phyloP scores from a whole-genome alignment of 495 filamentous ascomycete species.

The Xylaria sp. region DNA sequence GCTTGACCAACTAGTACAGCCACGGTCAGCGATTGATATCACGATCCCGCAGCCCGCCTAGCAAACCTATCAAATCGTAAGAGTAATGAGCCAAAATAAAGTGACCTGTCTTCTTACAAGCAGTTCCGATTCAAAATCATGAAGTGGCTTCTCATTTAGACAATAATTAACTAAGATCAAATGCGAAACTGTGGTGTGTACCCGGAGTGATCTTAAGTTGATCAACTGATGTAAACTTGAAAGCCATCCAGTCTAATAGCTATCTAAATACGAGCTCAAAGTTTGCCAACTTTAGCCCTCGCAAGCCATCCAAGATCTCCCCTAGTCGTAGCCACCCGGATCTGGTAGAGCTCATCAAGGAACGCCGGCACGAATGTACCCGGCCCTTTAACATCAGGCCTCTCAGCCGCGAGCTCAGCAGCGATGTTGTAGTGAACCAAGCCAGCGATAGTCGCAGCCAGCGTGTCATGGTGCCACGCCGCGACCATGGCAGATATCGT shows the following conservation, averaged over 20 bases:
- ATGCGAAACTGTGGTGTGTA: background rate
- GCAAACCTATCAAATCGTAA: too few relatives aligned
- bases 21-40: background rate
- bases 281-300: conserved; percentile 57
- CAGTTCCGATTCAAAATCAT: too few relatives aligned
- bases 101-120: too few relatives aligned
- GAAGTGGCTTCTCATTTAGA: background rate
- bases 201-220: background rate
- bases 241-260: background rate
- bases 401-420: conserved; percentile 72
- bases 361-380: conserved; percentile 90
- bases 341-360: conserved; percentile 70
- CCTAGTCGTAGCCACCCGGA: conserved; percentile 55
- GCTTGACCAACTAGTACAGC: background rate
- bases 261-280: background rate
- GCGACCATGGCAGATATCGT: conserved; percentile 78
- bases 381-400: conserved; percentile 72
- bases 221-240: background rate
- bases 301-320: conserved; percentile 62
- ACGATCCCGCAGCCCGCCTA: too few relatives aligned
- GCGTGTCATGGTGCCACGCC: conserved; percentile 62
- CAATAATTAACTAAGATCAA: background rate
- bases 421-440: conserved; percentile 85
- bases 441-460: conserved; percentile 71
- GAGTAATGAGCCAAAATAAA: too few relatives aligned